Evolutionary conservation across 2,329 filamentous ascomycete species (phyloP), one percentile per base, ranked within the genome.

Genomic region (Penicillium decumbens): DNA sequence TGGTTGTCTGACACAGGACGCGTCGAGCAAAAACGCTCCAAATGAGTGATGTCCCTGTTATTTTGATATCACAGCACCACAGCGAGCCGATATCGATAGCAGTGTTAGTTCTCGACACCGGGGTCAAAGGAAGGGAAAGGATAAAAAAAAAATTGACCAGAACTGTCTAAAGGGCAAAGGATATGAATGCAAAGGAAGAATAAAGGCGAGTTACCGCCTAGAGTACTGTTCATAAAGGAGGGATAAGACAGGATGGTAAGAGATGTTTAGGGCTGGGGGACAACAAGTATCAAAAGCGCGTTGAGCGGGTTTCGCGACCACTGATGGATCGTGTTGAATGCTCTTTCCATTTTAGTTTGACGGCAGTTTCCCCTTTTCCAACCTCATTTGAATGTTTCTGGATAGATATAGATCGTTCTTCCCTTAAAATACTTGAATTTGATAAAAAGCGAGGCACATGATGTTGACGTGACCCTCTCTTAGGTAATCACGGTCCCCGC

Each of bases 401-500:
- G n/a, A 25, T 27, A 12, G 23, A 40, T n/a, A 25, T 27, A 12
- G 23, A 40, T n/a, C 10, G 23, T 40, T 40, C 23, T 15, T 24
- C 27, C 23, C 38, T 24, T 8, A n/a, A n/a, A 27, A 27, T 7
- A 8, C 5, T 39, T 40, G 5, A 53, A 47, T 45, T 33, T 45
- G 10, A 27, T 37, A 6, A 40, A 25, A 42, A 18, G 7, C 27
- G 20, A 12, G 45, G 49, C 49, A 54, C 53, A 54, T 56, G 55
- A 56, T 45, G 45, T 50, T 23, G 33, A 45, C 25, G 42, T 44
- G 37, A 41, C 45, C 25, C 25, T 30, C 25, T 30, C 42, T 57
- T 61, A 57, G 37, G 54, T 61, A 56, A 61, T 48, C 49, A 51
- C 41, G 33, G 53, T 57, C 59, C 59, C 59, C 59, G 59, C 59